Evolutionary conservation across 495 filamentous ascomycete species (phyloP).

Genomic region (Trichodelitschia bisporula): DNA sequence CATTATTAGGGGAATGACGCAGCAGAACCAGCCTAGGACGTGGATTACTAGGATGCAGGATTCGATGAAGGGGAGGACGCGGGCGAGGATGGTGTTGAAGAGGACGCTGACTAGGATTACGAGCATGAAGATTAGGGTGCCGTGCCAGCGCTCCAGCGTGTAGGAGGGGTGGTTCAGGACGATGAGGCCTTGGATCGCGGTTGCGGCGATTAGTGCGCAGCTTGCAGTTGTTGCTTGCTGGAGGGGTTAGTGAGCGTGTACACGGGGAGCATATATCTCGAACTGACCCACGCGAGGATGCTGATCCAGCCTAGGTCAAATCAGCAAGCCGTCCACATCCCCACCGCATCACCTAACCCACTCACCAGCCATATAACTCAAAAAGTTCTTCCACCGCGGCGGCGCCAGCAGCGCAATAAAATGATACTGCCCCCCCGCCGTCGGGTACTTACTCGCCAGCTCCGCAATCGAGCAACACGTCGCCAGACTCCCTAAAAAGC

Average conservation of each 20-base stretch:
- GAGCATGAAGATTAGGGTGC: slow-evolving; percentile 30
- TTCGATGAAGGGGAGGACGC: background rate
- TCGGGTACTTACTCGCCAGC: slow-evolving; percentile 1
- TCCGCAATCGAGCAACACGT: background rate
- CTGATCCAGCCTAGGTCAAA: too few species aligned
- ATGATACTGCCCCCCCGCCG: slow-evolving; percentile 1
- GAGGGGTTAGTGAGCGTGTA: too few species aligned
- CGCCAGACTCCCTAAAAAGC: background rate
- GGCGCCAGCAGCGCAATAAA: background rate
- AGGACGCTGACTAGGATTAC: slow-evolving; percentile 20
- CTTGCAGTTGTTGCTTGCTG: slow-evolving; percentile 30
- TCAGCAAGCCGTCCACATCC: too few species aligned
- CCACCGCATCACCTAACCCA: too few species aligned
- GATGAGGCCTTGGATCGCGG: slow-evolving; percentile 33
- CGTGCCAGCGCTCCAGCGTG: slow-evolving; percentile 29
- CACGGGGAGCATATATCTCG: too few species aligned
- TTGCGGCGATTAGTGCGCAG: slow-evolving; percentile 27
- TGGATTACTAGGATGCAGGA: background rate
- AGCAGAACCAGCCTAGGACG: background rate
- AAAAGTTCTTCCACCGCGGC: too few species aligned
- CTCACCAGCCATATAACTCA: too few species aligned
- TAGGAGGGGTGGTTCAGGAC: slow-evolving; percentile 25
- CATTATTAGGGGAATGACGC: background rate
- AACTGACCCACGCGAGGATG: slow-evolving; percentile 5
- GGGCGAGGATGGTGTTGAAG: background rate